Evolutionary conservation across 208 protist genomes (phyloP).

Genomic region (Wallacemonas sp.): DNA sequence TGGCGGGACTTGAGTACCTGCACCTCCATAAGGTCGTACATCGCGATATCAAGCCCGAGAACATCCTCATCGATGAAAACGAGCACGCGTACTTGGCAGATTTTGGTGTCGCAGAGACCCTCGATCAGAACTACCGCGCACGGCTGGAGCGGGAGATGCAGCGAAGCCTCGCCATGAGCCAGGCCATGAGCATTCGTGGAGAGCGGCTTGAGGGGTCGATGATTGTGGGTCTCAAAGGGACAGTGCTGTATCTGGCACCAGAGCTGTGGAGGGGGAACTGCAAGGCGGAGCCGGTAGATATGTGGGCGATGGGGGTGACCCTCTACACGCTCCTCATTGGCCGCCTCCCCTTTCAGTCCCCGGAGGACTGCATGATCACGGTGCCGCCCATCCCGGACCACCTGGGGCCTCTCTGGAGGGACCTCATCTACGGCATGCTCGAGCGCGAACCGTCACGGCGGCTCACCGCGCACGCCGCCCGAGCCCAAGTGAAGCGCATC

Average conservation of each 20-base stretch:
- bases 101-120: conserved; percentile 83
- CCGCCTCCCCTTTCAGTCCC: conserved; percentile 90
- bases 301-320: conserved; percentile 90
- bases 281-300: conserved; percentile 81
- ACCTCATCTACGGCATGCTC: conserved; percentile 76
- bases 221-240: conserved; percentile 66
- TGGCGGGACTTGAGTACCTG: conserved; percentile 63
- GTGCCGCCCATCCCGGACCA: conserved; percentile 37
- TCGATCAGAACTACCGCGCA: conserved; percentile 42
- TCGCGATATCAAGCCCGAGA: conserved; percentile 90
- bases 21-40: conserved; percentile 82
- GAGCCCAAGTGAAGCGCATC: conserved; percentile 29
- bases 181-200: conserved; percentile 38
- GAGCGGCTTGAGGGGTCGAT: conserved; percentile 30
- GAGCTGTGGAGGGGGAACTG: conserved; percentile 47
- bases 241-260: conserved; percentile 77
- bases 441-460: conserved; percentile 64
- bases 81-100: conserved; percentile 70
- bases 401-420: conserved; percentile 34
- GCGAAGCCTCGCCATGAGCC: conserved; percentile 48
- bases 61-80: conserved; percentile 68
- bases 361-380: conserved; percentile 49
- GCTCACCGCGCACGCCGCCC: conserved; percentile 35
- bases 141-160: conserved; percentile 48
- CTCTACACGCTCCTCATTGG: conserved; percentile 91